Evolutionary conservation across 129 eudicot species (phyloP), one percentile per base, ranked within the genome.

Genomic region (Cynara cardunculus): DNA sequence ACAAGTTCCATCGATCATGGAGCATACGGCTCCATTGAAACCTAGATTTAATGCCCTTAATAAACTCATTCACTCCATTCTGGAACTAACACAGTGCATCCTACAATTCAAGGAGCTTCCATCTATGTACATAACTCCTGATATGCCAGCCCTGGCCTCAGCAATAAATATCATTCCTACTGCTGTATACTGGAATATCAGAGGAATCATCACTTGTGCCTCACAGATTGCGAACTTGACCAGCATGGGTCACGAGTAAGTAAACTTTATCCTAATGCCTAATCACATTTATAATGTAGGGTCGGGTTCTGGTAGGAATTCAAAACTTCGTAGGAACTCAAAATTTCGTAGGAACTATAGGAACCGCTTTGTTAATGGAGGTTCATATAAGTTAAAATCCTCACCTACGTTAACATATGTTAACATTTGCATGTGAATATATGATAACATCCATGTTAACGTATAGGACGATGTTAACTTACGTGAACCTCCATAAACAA

Each of bases 171-270:
- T 73, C 25, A 84, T 93, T 61, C 97, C 98, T 1, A 75, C 86
- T 30, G 94, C 97, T 70, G 93, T 84, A 0, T 93, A 93, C 49
- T 93, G 97, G 98, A 85, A 84, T 73, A 71, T 91, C 14, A 85
- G 94, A 69, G 85, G 91, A 41, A 75, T 87, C 31, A 85, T 91
- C 16, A 83, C 86, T 32, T 92, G 93, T 69, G 88, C 93, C 1
- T 19, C 91, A 18, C 86, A 86, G 19, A 79, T 94, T 72, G 75
- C 89, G 6, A 85, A 78, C 81, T 87, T 93, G 46, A 83, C 89
- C 49, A 88, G 88, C 89, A 82, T 83, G 78, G 88, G 91, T 35
- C 87, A 85, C 35, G 98, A 94, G 93, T 91, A 91, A n/a, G 84
- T 37, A 35, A 35, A 25, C 10, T 76, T 7, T 13, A 27, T 72